Evolutionary conservation across 2,329 filamentous ascomycete species (phyloP).

Genomic region (Aspergillus glaucus): DNA sequence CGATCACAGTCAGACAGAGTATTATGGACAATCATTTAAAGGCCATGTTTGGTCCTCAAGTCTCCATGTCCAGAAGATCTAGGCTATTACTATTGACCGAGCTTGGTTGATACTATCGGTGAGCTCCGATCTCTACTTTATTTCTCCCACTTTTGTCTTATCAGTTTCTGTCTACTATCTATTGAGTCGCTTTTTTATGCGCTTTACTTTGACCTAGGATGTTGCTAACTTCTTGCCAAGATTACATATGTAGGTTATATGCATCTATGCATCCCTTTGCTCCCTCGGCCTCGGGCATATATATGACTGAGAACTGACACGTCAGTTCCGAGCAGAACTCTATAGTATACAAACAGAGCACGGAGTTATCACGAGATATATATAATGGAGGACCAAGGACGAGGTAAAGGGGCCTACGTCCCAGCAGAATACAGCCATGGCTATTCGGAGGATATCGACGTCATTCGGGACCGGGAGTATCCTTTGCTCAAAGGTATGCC

Average conservation of each 20-base stretch:
- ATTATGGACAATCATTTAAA: not conserved
- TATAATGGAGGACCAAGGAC: not conserved
- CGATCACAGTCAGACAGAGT: too few species aligned
- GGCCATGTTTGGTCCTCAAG: not conserved
- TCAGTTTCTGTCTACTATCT: too few species aligned
- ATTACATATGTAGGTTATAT: not conserved
- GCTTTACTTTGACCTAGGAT: not conserved
- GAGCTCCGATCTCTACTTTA: not conserved
- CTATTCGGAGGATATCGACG: conserved; percentile 42
- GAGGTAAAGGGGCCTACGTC: not conserved
- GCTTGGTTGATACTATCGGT: not conserved
- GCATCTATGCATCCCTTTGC: not conserved
- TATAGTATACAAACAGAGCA: not conserved
- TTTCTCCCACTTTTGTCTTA: not conserved
- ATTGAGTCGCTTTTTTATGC: too few species aligned
- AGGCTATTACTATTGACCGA: not conserved
- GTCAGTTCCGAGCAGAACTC: not conserved
- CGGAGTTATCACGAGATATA: not conserved
- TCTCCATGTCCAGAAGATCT: not conserved
- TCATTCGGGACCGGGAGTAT: conserved; percentile 44
- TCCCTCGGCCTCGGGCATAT: not conserved
- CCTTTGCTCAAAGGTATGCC: conserved; percentile 36
- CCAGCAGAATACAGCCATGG: conserved; percentile 18
- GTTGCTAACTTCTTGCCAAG: not conserved
- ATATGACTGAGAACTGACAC: not conserved